Conservation (phyloP, 106 monocot genomes). For the Phalaenopsis aphrodite region DNA sequence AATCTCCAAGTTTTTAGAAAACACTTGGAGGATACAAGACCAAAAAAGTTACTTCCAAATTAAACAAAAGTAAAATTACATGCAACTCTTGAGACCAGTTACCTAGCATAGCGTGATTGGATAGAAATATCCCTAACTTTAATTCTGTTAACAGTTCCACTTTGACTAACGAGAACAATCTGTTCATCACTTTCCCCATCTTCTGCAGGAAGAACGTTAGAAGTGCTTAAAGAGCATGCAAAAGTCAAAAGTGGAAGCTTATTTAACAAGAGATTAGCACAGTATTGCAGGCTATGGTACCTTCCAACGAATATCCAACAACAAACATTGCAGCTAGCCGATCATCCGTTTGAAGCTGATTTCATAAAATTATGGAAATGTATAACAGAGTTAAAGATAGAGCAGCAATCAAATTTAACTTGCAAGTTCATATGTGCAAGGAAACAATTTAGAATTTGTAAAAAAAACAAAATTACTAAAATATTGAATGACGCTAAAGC, state of each 20-base stretch:
- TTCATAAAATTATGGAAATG: neutral
- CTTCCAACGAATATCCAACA: conserved; percentile 76
- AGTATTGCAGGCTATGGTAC: conserved; percentile 22
- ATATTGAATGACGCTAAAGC: neutral
- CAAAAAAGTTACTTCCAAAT: neutral
- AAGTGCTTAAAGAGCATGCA: neutral
- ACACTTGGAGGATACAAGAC: too few relatives aligned
- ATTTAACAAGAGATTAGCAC: neutral
- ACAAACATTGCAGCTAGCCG: conserved; percentile 88
- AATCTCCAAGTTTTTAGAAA: too few relatives aligned
- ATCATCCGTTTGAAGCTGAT: conserved; percentile 59
- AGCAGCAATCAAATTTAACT: neutral
- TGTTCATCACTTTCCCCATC: conserved; percentile 94
- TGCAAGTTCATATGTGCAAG: neutral
- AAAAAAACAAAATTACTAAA: too few relatives aligned
- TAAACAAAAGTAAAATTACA: neutral
- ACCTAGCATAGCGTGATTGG: conserved; percentile 69
- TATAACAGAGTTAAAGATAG: too few relatives aligned
- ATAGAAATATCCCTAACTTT: conserved; percentile 95
- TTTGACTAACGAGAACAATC: conserved; percentile 90
- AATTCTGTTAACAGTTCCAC: conserved; percentile 91
- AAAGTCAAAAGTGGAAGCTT: neutral
- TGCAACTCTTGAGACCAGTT: neutral
- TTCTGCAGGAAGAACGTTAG: conserved; percentile 24
- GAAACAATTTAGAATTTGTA: too few relatives aligned